phyloP scores from a whole-genome alignment of 352 stramenopile species.

The Phytophthora ohioensis region DNA sequence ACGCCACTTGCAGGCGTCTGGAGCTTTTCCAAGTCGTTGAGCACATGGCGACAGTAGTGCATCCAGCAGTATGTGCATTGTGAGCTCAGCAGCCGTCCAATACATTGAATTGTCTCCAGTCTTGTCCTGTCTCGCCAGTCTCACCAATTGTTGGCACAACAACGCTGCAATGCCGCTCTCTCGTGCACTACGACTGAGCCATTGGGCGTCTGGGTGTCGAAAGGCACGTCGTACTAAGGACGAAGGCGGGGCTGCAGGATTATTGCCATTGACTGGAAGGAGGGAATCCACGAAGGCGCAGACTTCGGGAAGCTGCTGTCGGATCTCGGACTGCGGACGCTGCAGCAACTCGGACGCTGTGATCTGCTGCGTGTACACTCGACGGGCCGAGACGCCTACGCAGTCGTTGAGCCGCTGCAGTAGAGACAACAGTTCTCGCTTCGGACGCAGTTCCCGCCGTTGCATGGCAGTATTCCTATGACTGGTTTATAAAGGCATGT shows the following conservation, averaged over 20 bases:
- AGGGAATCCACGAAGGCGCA: constrained; percentile 50
- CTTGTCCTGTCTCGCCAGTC: constrained; percentile 22
- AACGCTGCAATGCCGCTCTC: constrained; percentile 63
- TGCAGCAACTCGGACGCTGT: constrained; percentile 35
- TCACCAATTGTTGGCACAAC: constrained; percentile 61
- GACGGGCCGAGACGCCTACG: constrained; percentile 54
- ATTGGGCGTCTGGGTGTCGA: constrained; percentile 51
- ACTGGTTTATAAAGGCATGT: background rate
- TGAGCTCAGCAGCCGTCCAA: constrained; percentile 25
- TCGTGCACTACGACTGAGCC: constrained; percentile 64
- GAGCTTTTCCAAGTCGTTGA: constrained; percentile 25
- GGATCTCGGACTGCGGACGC: constrained; percentile 38
- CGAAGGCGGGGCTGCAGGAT: background rate
- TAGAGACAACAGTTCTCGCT: constrained; percentile 19
- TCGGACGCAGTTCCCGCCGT: constrained; percentile 22
- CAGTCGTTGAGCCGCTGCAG: constrained; percentile 51
- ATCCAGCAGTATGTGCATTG: constrained; percentile 57
- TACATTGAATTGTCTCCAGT: constrained; percentile 8
- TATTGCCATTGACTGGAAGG: constrained; percentile 3
- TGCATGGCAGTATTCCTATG: constrained; percentile 2
- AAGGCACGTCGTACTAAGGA: constrained; percentile 45
- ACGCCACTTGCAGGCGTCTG: constrained; percentile 59
- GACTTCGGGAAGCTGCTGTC: constrained; percentile 52
- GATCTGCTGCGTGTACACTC: constrained; percentile 57
- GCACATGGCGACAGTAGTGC: constrained; percentile 51